A percentile compares a stretch with the other conserved stretches of the same genome.
phyloP scores from a whole-genome alignment of 331 rosid genomes.

The Pyrus hybrid region DNA sequence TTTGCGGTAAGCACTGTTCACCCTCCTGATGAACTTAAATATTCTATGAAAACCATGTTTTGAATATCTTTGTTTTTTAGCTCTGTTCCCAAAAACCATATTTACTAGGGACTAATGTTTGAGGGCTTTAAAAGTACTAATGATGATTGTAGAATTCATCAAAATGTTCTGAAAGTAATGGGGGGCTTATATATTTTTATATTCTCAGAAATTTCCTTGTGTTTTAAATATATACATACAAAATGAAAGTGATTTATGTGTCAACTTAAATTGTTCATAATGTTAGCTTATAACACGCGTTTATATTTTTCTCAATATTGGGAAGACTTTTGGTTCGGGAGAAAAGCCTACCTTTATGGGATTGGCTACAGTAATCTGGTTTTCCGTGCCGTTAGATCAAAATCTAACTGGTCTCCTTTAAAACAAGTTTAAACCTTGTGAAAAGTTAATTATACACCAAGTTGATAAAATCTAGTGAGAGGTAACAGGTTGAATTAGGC shows the following conservation, averaged over 20 bases:
- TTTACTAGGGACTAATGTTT: not conserved
- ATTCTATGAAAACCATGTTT: not conserved
- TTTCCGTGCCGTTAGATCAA: no score
- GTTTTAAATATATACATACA: no score
- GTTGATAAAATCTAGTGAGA: no score
- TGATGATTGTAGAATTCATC: not conserved
- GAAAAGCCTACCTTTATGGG: not conserved
- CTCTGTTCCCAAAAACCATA: no score
- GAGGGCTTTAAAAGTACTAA: not conserved
- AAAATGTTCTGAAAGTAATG: not conserved
- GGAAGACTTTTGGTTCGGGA: not conserved
- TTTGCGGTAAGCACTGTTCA: conserved; percentile 74
- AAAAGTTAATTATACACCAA: no score
- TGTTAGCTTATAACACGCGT: not conserved
- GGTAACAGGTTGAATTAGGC: no score
- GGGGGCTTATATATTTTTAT: not conserved
- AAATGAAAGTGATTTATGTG: not conserved
- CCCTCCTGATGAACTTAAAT: conserved; percentile 10
- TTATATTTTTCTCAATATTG: not conserved
- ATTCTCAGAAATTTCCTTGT: not conserved
- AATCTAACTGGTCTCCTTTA: no score
- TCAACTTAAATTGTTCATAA: not conserved
- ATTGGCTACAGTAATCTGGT: no score
- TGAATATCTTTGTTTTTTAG: no score
- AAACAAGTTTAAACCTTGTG: no score